These are phyloP conservation scores for Millerago galiae DNA, from an alignment of 805 yeast species.

Conservation along the genomic window DNA sequence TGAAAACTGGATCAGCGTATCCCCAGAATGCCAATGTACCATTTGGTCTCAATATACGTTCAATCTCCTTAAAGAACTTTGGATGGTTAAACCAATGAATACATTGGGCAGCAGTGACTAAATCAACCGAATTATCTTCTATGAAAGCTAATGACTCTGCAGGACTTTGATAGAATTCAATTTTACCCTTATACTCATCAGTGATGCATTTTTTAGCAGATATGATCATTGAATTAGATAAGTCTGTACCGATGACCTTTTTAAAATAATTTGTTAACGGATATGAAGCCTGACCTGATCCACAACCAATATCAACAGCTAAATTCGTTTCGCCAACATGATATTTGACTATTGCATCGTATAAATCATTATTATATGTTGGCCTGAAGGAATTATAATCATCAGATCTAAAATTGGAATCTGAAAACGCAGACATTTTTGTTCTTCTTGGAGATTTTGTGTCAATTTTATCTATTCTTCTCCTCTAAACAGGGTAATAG, in stretches of 20 bases:
- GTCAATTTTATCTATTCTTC: no score
- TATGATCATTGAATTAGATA: slow-evolving; percentile 49
- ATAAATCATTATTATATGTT: slow-evolving; percentile 50
- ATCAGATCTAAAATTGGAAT: slow-evolving; percentile 41
- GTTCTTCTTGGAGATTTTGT: no score
- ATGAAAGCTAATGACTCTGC: slow-evolving; percentile 23
- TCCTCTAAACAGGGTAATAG: no score
- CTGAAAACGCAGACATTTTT: slow-evolving; percentile 59
- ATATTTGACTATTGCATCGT: slow-evolving; percentile 33
- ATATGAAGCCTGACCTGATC: slow-evolving; percentile 69
- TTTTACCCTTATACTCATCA: slow-evolving; percentile 8
- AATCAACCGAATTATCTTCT: slow-evolving; percentile 42
- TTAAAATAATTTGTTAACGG: slow-evolving; percentile 39
- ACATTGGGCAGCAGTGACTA: slow-evolving; percentile 77
- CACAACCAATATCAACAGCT: slow-evolving; percentile 75
- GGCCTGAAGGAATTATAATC: slow-evolving; percentile 61
- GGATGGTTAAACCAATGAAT: slow-evolving; percentile 77
- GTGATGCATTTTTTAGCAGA: slow-evolving; percentile 29
- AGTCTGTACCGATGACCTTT: slow-evolving; percentile 55
- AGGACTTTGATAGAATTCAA: slow-evolving; percentile 18
- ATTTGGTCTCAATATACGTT: slow-evolving; percentile 43
- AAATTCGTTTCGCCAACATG: slow-evolving; percentile 32
- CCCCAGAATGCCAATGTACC: slow-evolving; percentile 79
- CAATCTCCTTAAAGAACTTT: slow-evolving; percentile 43
- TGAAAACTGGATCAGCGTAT: slow-evolving; percentile 65